A percentile compares a stretch with the other conserved stretches of the same genome.
Evolutionary conservation across 192 early-diverging fungal genomes (phyloP).

Genomic region (Backusella parvicylindrica): DNA sequence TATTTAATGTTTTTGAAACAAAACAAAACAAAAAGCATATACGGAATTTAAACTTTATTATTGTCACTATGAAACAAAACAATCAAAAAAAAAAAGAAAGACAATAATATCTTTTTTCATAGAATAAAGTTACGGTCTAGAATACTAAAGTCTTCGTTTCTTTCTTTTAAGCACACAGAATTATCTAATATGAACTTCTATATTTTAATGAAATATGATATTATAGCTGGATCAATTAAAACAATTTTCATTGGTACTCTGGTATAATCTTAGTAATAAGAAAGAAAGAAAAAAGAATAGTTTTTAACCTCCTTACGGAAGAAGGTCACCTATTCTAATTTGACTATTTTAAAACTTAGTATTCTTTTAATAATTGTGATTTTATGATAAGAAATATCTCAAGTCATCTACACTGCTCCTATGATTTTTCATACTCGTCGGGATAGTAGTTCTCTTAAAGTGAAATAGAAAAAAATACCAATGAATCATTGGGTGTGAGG

Average conservation of each 20-base stretch:
- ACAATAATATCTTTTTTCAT: too few relatives aligned
- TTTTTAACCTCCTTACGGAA: neutral
- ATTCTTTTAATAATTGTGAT: too few relatives aligned
- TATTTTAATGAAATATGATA: too few relatives aligned
- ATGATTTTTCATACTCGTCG: too few relatives aligned
- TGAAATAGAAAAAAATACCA: too few relatives aligned
- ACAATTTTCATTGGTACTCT: neutral
- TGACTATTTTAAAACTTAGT: neutral
- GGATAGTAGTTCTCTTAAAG: too few relatives aligned
- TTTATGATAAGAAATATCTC: neutral
- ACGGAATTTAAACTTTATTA: neutral
- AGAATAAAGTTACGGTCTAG: neutral
- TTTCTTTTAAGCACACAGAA: neutral
- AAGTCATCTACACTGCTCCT: neutral
- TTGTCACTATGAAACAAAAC: neutral
- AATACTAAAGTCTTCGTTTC: neutral
- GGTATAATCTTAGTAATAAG: neutral
- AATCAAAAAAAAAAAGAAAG: too few relatives aligned
- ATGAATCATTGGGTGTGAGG: too few relatives aligned
- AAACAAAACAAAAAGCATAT: neutral
- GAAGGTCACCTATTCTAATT: neutral
- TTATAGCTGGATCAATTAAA: neutral
- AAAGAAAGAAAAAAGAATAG: neutral
- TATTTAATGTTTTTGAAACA: neutral
- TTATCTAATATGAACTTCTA: neutral